Conservation (phyloP, 805 yeast genomes). For the Teunomyces funiuensis region DNA sequence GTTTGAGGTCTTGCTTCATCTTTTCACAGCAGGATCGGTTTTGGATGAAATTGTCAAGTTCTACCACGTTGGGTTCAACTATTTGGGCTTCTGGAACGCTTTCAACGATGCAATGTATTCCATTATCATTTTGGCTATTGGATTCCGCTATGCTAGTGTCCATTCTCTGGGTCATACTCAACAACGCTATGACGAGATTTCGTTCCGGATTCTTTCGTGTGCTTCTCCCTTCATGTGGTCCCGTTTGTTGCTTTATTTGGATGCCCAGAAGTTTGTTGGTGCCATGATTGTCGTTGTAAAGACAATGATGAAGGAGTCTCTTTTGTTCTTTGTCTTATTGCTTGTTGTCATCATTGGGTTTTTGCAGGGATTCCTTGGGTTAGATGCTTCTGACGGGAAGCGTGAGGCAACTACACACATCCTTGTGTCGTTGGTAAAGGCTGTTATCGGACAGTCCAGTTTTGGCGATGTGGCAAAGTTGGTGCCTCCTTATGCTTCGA, state of each 20-base stretch:
- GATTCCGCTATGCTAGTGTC: slow-evolving; percentile 51
- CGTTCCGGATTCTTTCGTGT: slow-evolving; percentile 71
- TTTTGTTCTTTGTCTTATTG: slow-evolving; percentile 76
- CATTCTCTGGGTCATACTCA: slow-evolving; percentile 17
- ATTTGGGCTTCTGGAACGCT: slow-evolving; percentile 75
- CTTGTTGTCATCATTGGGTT: slow-evolving; percentile 74
- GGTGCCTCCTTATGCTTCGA: slow-evolving; percentile 83
- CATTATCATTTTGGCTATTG: slow-evolving; percentile 52
- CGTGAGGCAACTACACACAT: slow-evolving; percentile 70
- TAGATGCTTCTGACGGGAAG: slow-evolving; percentile 85
- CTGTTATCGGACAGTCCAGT: slow-evolving; percentile 73
- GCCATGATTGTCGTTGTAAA: slow-evolving; percentile 84
- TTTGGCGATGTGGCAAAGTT: slow-evolving; percentile 68
- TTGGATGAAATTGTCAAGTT: slow-evolving; percentile 69
- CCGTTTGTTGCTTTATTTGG: slow-evolving; percentile 70
- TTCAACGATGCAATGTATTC: slow-evolving; percentile 72
- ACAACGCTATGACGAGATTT: slow-evolving; percentile 49
- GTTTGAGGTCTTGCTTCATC: slow-evolving; percentile 57
- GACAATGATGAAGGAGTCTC: slow-evolving; percentile 82
- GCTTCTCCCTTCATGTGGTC: slow-evolving; percentile 90
- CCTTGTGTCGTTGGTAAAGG: slow-evolving; percentile 62
- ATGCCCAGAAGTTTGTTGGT: slow-evolving; percentile 79
- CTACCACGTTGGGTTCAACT: slow-evolving; percentile 72
- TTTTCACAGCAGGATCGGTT: slow-evolving; percentile 65
- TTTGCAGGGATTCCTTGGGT: slow-evolving; percentile 81